Conservation (phyloP, 2,329 filamentous ascomycete genomes). For the Colletotrichum sp. region DNA sequence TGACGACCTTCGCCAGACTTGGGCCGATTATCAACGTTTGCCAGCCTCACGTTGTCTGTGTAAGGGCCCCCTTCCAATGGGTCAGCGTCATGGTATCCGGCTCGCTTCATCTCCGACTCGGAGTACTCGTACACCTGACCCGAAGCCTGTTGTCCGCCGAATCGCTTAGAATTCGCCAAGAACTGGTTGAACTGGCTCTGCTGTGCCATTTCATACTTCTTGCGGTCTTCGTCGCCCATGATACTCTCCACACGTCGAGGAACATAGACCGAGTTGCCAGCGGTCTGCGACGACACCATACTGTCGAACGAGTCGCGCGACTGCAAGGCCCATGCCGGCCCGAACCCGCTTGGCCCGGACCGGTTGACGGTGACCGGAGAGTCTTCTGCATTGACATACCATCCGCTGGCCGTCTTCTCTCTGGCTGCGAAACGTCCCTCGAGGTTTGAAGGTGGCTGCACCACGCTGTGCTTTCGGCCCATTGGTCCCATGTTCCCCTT, state of each 20-base stretch:
- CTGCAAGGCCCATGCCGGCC: slow-evolving; percentile 33
- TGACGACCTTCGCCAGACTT: slow-evolving; percentile 25
- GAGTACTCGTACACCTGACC: slow-evolving; percentile 57
- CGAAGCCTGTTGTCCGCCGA: slow-evolving; percentile 19
- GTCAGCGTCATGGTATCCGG: slow-evolving; percentile 8
- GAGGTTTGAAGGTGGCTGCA: slow-evolving; percentile 76
- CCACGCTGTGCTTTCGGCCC: slow-evolving; percentile 56
- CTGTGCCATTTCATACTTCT: slow-evolving; percentile 75
- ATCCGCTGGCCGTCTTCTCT: slow-evolving; percentile 69
- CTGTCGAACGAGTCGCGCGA: slow-evolving; percentile 72
- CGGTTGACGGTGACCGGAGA: slow-evolving; percentile 30
- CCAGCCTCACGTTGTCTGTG: slow-evolving; percentile 22
- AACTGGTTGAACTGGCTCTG: slow-evolving; percentile 46
- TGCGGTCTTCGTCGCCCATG: slow-evolving; percentile 79
- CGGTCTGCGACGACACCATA: slow-evolving; percentile 61
- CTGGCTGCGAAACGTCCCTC: slow-evolving; percentile 81
- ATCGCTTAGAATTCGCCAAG: slow-evolving; percentile 23
- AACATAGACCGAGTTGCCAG: slow-evolving; percentile 65
- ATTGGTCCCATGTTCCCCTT: slow-evolving; percentile 36
- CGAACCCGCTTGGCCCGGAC: slow-evolving; percentile 9
- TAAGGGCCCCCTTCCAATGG: slow-evolving; percentile 2
- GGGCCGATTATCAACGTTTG: slow-evolving; percentile 26
- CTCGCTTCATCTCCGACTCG: slow-evolving; percentile 38
- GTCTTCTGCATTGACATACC: slow-evolving; percentile 74
- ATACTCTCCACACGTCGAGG: slow-evolving; percentile 76